Conservation (phyloP, 2,329 filamentous ascomycete species). For the Diplocarpon rosae region DNA sequence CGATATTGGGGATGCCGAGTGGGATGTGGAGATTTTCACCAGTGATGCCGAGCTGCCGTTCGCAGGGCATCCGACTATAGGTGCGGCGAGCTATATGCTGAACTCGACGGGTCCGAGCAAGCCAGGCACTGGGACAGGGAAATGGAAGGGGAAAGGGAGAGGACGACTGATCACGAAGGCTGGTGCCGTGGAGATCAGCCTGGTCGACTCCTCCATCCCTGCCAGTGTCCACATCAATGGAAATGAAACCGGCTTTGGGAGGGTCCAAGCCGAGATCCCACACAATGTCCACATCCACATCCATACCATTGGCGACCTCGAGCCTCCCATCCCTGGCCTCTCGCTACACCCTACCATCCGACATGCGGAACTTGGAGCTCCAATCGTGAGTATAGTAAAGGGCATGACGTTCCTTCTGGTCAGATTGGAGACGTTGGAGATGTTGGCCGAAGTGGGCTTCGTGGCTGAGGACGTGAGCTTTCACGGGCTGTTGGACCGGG, state of each 20-base stretch:
- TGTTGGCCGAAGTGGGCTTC: conserved; percentile 34
- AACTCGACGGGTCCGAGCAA: background rate
- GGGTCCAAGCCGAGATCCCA: conserved; percentile 47
- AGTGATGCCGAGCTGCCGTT: conserved; percentile 43
- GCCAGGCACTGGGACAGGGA: too few species aligned
- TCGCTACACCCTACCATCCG: too few species aligned
- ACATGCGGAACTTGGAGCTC: background rate
- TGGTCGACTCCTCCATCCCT: background rate
- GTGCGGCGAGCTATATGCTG: conserved; percentile 40
- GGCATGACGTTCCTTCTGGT: conserved; percentile 64
- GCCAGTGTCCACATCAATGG: too few species aligned
- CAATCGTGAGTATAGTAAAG: conserved; percentile 49
- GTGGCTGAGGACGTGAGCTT: too few species aligned
- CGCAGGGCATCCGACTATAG: conserved; percentile 46
- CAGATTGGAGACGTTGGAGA: conserved; percentile 47
- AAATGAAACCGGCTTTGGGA: background rate
- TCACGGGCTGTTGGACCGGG: too few species aligned
- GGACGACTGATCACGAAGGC: conserved; percentile 35
- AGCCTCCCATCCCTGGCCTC: conserved; percentile 31
- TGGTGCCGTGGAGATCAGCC: conserved; percentile 28
- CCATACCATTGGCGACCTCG: conserved; percentile 21
- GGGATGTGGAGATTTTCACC: conserved; percentile 45
- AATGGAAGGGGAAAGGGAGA: background rate
- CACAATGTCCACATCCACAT: conserved; percentile 54
- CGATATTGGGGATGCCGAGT: background rate